Conservation (phyloP, 306 rosid genomes). For the Fragaria ananassa region DNA sequence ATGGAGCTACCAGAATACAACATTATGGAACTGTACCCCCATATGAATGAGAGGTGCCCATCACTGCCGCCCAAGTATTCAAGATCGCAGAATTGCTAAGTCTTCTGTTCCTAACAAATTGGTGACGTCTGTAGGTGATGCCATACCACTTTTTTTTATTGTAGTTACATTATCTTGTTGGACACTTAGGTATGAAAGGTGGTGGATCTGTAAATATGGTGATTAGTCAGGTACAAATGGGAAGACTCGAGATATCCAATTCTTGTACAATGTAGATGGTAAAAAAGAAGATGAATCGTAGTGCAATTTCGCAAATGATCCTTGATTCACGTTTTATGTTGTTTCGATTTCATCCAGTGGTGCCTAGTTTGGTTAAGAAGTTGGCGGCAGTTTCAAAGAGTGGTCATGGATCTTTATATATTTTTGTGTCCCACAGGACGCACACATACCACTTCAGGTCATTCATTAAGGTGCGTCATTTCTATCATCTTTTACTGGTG, state of each 20-base stretch:
- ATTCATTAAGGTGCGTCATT: not conserved
- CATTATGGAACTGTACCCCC: constrained; percentile 65
- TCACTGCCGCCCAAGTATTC: constrained; percentile 78
- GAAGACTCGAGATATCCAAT: not conserved
- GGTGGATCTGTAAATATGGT: constrained; percentile 17
- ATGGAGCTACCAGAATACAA: constrained; percentile 90
- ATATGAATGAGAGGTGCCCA: constrained; percentile 95
- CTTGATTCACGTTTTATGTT: not conserved
- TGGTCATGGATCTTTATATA: not conserved
- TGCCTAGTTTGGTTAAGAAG: not conserved
- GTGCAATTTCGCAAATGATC: not conserved
- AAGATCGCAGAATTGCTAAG: constrained; percentile 64
- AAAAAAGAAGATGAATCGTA: not conserved
- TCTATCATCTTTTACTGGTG: no score
- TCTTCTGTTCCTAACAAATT: constrained; percentile 10
- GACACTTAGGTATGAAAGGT: constrained; percentile 4
- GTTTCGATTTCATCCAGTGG: not conserved
- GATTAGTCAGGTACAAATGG: not conserved
- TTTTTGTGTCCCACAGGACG: not conserved
- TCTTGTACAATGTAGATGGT: constrained; percentile 1
- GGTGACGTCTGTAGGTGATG: not conserved
- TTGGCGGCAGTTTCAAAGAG: not conserved
- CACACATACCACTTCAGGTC: not conserved
- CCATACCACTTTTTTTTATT: not conserved
- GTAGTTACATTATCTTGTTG: constrained; percentile 1